Conservation (phyloP, 805 yeast species). For the Metschnikowia henanensis region DNA sequence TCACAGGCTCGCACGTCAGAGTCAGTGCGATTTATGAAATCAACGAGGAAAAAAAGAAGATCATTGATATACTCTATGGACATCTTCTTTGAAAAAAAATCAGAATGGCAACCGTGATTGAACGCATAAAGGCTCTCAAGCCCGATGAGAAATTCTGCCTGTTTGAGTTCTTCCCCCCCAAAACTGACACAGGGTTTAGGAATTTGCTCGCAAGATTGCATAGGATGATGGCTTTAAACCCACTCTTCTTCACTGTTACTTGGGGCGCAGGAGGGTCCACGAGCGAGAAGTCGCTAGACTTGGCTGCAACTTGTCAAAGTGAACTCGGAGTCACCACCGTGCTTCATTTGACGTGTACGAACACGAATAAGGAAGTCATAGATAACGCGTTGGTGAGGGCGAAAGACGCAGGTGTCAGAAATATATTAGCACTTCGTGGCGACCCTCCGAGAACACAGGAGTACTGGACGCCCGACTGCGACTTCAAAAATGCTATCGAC, state of each 20-base stretch:
- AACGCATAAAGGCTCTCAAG: conserved; percentile 41
- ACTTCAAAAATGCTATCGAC: conserved; percentile 80
- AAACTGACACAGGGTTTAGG: conserved; percentile 84
- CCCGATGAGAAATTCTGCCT: conserved; percentile 69
- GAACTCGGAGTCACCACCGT: conserved; percentile 86
- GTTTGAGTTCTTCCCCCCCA: conserved; percentile 96
- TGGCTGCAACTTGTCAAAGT: conserved; percentile 74
- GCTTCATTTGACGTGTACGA: conserved; percentile 94
- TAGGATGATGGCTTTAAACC: conserved; percentile 87
- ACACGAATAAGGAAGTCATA: conserved; percentile 73
- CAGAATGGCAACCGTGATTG: conserved; percentile 20
- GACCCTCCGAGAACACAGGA: conserved; percentile 88
- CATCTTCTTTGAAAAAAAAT: neutral
- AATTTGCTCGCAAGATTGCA: conserved; percentile 84
- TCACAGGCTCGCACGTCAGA: conserved; percentile 4
- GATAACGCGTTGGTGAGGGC: conserved; percentile 79
- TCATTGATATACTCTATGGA: neutral
- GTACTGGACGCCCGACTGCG: conserved; percentile 53
- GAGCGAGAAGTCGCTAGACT: conserved; percentile 77
- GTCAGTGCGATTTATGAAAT: conserved; percentile 9
- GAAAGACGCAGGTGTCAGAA: conserved; percentile 73
- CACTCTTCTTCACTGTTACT: conserved; percentile 87
- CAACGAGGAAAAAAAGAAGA: no score
- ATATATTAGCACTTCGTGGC: conserved; percentile 91
- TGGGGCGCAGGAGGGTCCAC: conserved; percentile 99